Evolutionary conservation across 2,329 filamentous ascomycete species (phyloP), one percentile per base, ranked within the genome.

Genomic region (Nemania sp.): DNA sequence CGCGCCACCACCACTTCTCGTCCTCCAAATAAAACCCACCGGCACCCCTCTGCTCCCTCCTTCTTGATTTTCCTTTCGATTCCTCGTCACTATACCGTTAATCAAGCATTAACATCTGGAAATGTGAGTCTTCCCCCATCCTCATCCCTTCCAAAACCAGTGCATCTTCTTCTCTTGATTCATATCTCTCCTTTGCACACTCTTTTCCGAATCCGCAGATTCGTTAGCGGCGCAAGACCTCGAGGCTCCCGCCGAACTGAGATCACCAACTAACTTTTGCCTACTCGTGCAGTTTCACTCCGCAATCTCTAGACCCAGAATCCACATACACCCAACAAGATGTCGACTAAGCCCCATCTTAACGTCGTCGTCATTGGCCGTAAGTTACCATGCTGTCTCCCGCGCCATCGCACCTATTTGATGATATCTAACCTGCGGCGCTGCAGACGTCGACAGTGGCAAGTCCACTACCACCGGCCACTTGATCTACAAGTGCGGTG

Each of bases 401-500:
- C 51, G 57, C 45, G 38, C 45, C 18, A 22, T 43, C 43, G 45
- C 10, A 27, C 58, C 1, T n/a, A 24, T 24, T n/a, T n/a, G n/a
- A 5, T 73, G 68, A 73, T 70, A 10, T 43, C 26, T 70, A 54
- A 70, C 58, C 15, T n/a, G 45, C 32, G 29, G 15, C 32, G 7
- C 67, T 43, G 61, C 66, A 77, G 74, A 79, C 75, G 73, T 74
- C 74, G 76, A 76, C 73, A 75, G 75, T 73, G 82, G 94, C 89
- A 95, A 78, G 69, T 77, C 72, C 76, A 77, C 76, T 79, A 78
- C 84, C 83, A 92, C 85, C 79, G 90, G 91, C 85, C 91, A 95
- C 89, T 91, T 99, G 91, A 98, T 99, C 93, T 98, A 98, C 94
- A 95, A 99, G 92, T 98, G 96, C 90, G 96, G 96, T 92, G 96